A percentile compares a stretch with the other conserved stretches of the same genome.
Evolutionary conservation across 1,284 basidiomycete genomes (phyloP).

Genomic region (Cystobasidiaceae sp.): DNA sequence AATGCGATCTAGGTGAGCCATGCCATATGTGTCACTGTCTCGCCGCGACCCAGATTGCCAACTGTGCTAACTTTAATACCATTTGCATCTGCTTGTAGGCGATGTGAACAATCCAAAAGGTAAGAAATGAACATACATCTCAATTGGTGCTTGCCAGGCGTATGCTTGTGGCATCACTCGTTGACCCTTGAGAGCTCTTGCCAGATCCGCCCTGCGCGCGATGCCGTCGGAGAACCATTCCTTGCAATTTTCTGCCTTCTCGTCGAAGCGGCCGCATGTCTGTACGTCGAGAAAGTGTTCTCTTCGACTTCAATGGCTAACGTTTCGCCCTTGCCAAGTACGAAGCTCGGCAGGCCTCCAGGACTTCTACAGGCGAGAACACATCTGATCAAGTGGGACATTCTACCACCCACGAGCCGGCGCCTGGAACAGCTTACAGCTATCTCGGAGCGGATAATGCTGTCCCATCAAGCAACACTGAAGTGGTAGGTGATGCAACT

Average conservation of each 20-base stretch:
- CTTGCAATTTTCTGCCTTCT: constrained; percentile 48
- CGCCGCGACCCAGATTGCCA: not conserved
- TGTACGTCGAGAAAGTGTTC: no score
- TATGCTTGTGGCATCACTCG: not conserved
- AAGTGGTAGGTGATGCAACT: no score
- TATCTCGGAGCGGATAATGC: no score
- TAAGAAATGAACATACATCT: no score
- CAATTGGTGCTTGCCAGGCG: not conserved
- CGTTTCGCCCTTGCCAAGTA: no score
- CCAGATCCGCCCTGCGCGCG: constrained; percentile 48
- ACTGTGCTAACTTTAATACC: not conserved
- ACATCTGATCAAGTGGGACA: no score
- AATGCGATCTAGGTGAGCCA: constrained; percentile 46
- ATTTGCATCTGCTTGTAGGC: constrained; percentile 34
- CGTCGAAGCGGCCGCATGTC: constrained; percentile 45
- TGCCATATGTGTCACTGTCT: not conserved
- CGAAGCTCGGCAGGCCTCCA: no score
- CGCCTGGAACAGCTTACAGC: no score
- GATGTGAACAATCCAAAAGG: constrained; percentile 43
- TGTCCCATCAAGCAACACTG: no score
- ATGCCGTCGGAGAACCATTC: constrained; percentile 48
- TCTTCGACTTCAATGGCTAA: no score
- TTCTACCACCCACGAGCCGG: no score
- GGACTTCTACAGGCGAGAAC: no score
- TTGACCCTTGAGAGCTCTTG: not conserved